Evolutionary conservation across 2,329 filamentous ascomycete species (phyloP), one percentile per base, ranked within the genome.

Genomic region (Arthroderma sp.): DNA sequence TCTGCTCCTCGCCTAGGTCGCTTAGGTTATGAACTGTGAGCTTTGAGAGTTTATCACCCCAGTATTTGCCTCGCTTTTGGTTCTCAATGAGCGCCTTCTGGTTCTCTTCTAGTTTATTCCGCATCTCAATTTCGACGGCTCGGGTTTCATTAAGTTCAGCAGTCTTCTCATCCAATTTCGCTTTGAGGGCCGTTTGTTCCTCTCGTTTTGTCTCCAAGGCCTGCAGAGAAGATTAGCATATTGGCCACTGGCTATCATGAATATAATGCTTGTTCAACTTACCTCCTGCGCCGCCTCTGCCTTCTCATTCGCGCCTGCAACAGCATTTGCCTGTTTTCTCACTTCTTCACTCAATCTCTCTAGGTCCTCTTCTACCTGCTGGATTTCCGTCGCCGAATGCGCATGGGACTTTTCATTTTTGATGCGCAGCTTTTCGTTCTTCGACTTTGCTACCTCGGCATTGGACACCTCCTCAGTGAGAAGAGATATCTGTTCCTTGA

Each of bases 61-160:
- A 96, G 68, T 94, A 86, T 33, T 73, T 75, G 36, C 84, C 74
- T 48, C 84, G 80, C 65, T 85, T 88, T 61, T 93, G 80, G 63
- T 93, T 94, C 58, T 96, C 89, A 0, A 69, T 65, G 9, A 96
- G 74, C 6, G 82, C 77, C 66, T 98, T 98, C 53, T 94, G 84
- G 61, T 89, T 91, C 59, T 96, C 89, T 58, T 96, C 91, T 1
- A 98, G 80, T 68, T 94, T 94, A 66, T 96, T 96, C 51, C 85
- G 83, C 87, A 96, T 95, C 65, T 98, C 91, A 49, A 98, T 95
- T 63, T 98, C 91, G 3, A 82, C 71, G 0, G 86, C 88, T 6
- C 89, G 78, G 0, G 83, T 94, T 58, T 86, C 83, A 58, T 96
- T 95, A 46, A 96, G 73, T 60, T 93, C 86, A 0, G 80, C 69